Evolutionary conservation across 441 rosid species (phyloP).

Genomic region (Monsonia emarginata): DNA sequence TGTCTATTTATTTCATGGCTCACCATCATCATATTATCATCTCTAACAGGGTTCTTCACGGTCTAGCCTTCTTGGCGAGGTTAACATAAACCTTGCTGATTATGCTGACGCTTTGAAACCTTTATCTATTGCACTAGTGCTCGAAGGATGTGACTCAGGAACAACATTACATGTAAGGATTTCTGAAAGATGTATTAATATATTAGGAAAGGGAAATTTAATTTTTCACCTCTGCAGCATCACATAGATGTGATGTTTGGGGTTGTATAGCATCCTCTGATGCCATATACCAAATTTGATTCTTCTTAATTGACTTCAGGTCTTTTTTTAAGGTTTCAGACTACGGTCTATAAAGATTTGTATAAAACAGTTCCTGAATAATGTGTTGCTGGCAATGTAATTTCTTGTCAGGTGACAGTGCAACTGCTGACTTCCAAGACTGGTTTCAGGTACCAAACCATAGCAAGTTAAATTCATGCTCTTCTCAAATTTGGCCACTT

Average conservation of each 20-base stretch:
- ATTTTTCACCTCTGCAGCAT: no score
- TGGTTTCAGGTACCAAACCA: slow-evolving; percentile 61
- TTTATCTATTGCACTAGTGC: slow-evolving; percentile 52
- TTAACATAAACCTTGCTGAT: slow-evolving; percentile 81
- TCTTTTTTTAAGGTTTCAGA: no score
- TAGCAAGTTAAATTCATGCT: slow-evolving; percentile 15
- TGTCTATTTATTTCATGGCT: slow-evolving; percentile 6
- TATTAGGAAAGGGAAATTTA: no score
- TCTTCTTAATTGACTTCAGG: slow-evolving; percentile 5
- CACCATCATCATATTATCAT: slow-evolving; percentile 15
- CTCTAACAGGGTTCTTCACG: slow-evolving; percentile 79
- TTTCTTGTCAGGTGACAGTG: slow-evolving; percentile 63
- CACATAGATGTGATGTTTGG: slow-evolving; percentile 9
- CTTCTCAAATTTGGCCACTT: slow-evolving; percentile 13
- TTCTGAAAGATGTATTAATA: no score
- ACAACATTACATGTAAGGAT: slow-evolving; percentile 80
- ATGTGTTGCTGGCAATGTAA: slow-evolving; percentile 13
- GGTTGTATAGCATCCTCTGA: slow-evolving; percentile 3
- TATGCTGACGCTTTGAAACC: slow-evolving; percentile 88
- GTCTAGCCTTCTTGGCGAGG: slow-evolving; percentile 88
- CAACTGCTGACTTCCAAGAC: slow-evolving; percentile 98
- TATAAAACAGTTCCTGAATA: slow-evolving; percentile 8
- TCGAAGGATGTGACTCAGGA: slow-evolving; percentile 81
- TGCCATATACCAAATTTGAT: background rate
- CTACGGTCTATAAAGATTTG: slow-evolving; percentile 9